Base-by-base conservation (phyloP, 495 filamentous ascomycete species). In the Astrothelium subdiscretum region DNA sequence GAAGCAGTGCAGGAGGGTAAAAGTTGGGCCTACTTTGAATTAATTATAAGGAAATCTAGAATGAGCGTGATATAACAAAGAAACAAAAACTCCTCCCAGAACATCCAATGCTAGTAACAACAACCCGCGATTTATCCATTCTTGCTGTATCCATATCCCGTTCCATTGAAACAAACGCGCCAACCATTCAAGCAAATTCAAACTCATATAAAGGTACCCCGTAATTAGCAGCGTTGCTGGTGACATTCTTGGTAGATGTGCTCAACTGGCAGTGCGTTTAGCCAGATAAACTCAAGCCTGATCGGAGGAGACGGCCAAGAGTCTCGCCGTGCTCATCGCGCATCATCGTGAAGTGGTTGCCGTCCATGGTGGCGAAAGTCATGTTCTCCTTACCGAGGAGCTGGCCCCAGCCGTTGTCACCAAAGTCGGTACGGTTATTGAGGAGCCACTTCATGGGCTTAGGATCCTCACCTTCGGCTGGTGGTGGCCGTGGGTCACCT, bases 391-490 rank as follows among this genome's bases (percentile, higher is more conserved):
- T 63, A 35, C 86, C 86, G 29, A 90, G 74, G 24, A 88, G 83
- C 60, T 88, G 84, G 63, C 88, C 88, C 90, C 90, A 95, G 42
- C 83, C 80, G 72, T 91, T 89, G 44, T 86, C 82, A 12, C 86
- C 85, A 63, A 95, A 89, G 69, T 91, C 85, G 0, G 84, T 83
- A 43, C 88, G 78, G 75, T 92, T 87, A 70, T 90, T 84, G 3
- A 92, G 77, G 29, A 95, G 75, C 85, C 89, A 95, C 62, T 69
- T 89, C 89, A 74, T 92, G 80, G 63, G 88, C 82, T 69, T 86
- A 2, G 88, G 87, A 62, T 87, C 85, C 66, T 75, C 72, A 29
- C 68, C 73, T 59, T 75, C 73, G 62, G 69, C 72, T 42, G 72
- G 69, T 26, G 74, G 74, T 38, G 74, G 73, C 48, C 85, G 80